These are phyloP conservation scores for Wickerhamiella cacticola DNA, from an alignment of 805 yeast species.

Conservation along the genomic window DNA sequence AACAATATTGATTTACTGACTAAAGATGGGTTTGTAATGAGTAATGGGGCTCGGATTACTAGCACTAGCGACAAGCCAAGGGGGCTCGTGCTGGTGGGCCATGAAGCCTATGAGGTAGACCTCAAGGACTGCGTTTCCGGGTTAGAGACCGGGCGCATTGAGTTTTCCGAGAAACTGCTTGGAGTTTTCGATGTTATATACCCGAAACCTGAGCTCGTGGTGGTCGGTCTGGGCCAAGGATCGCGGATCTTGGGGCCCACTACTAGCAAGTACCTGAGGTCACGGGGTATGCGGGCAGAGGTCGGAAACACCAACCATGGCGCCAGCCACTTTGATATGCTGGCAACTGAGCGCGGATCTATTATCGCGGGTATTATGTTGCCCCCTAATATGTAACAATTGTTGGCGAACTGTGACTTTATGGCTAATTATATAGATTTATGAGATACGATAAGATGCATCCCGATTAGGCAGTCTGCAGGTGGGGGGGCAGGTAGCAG, in stretches of 20 bases:
- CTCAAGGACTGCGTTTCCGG: slow-evolving; percentile 32
- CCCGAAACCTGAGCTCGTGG: slow-evolving; percentile 68
- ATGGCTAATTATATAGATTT: no score
- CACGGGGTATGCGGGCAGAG: slow-evolving; percentile 59
- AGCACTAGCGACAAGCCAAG: slow-evolving; percentile 25
- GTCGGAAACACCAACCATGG: slow-evolving; percentile 51
- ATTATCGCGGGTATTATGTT: slow-evolving; percentile 62
- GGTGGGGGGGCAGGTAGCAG: neutral
- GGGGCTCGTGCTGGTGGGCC: slow-evolving; percentile 29
- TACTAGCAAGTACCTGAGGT: slow-evolving; percentile 39
- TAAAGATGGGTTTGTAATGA: slow-evolving; percentile 46
- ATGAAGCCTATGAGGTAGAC: slow-evolving; percentile 50
- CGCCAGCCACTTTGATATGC: slow-evolving; percentile 56
- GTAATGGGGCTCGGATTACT: slow-evolving; percentile 35
- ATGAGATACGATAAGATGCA: neutral
- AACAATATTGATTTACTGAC: slow-evolving; percentile 43
- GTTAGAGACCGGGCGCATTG: slow-evolving; percentile 43
- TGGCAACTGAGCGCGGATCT: slow-evolving; percentile 68
- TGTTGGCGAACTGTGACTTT: neutral
- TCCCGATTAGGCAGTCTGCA: neutral
- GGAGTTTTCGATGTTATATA: slow-evolving; percentile 42
- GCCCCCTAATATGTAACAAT: slow-evolving; percentile 46
- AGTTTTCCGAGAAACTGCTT: slow-evolving; percentile 35
- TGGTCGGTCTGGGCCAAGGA: slow-evolving; percentile 54
- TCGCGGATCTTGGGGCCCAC: slow-evolving; percentile 51